Conservation (phyloP, 163 green algal genomes). For the Scenedesmus sp. region DNA sequence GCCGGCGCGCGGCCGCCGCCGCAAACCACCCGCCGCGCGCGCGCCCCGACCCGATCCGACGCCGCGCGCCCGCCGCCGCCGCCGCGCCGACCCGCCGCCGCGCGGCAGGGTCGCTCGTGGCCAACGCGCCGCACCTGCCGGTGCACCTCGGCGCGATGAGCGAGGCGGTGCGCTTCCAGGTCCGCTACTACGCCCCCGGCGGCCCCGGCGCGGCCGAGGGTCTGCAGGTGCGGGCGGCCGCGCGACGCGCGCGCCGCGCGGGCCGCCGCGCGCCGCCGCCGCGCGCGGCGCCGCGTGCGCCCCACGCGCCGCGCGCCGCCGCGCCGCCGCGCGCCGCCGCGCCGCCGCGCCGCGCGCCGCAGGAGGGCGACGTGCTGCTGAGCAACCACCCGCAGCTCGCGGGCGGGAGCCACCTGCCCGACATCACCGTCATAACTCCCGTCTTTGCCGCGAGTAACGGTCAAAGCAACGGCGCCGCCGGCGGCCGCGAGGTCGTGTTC, state of each 20-base stretch:
- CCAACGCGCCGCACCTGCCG: conserved; percentile 97
- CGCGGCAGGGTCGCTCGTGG: conserved; percentile 76
- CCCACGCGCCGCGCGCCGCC: too few species aligned
- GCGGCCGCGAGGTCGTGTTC: conserved; percentile 81
- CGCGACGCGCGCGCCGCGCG: too few species aligned
- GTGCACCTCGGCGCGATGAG: conserved; percentile 98
- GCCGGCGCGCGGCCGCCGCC: too few species aligned
- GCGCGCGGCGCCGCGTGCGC: too few species aligned
- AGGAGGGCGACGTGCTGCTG: conserved; percentile 92
- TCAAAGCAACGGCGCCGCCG: background rate
- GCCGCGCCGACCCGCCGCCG: too few species aligned
- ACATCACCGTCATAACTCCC: conserved; percentile 99
- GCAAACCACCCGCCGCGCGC: too few species aligned
- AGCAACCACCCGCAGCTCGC: conserved; percentile 91
- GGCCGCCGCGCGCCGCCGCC: too few species aligned
- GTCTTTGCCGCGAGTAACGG: conserved; percentile 83
- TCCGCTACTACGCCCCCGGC: conserved; percentile 64
- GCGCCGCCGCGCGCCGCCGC: too few species aligned
- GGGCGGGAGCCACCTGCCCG: conserved; percentile 95
- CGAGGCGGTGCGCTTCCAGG: conserved; percentile 90
- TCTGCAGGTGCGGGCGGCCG: conserved; percentile 41
- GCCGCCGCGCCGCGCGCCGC: background rate
- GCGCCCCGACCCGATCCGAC: too few species aligned
- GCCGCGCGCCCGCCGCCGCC: too few species aligned
- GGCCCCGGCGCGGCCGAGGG: conserved; percentile 67